These are phyloP conservation scores for Alliaria petiolata DNA, from an alignment of 345 rosid species.

Conservation along the genomic window DNA sequence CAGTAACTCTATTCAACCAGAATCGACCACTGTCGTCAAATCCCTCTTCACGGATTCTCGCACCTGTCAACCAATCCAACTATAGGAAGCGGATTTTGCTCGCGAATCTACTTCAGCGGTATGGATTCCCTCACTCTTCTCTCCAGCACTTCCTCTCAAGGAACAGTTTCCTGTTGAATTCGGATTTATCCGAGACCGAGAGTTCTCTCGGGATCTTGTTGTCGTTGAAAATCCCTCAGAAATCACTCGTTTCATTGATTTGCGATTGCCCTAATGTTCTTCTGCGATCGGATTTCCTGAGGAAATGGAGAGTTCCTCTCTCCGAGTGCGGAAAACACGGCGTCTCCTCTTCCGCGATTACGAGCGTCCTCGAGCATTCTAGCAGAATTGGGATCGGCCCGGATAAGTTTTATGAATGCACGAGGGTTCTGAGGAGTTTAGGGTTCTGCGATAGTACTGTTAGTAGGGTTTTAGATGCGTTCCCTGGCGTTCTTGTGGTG, in stretches of 20 bases:
- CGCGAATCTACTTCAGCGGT: constrained; percentile 61
- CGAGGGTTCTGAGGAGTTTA: constrained; percentile 45
- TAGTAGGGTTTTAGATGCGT: constrained; percentile 47
- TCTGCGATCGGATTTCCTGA: constrained; percentile 52
- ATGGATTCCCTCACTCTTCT: constrained; percentile 59
- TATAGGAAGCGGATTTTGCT: constrained; percentile 46
- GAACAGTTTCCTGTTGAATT: constrained; percentile 41
- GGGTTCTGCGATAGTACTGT: constrained; percentile 53
- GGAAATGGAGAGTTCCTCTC: constrained; percentile 48
- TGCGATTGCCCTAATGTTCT: constrained; percentile 63
- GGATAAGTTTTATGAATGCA: constrained; percentile 35
- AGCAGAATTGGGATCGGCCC: constrained; percentile 48
- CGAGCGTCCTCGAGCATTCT: constrained; percentile 48
- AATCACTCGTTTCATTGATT: constrained; percentile 46
- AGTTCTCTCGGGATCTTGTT: constrained; percentile 50
- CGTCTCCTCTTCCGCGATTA: constrained; percentile 36
- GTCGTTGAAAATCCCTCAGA: constrained; percentile 55
- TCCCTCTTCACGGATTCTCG: constrained; percentile 2
- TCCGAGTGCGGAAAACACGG: constrained; percentile 24
- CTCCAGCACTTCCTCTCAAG: constrained; percentile 44
- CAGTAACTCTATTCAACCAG: neutral
- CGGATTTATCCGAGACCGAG: constrained; percentile 44
- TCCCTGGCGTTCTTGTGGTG: constrained; percentile 47
- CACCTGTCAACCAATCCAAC: constrained; percentile 27
- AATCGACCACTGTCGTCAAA: constrained; percentile 26